Evolutionary conservation across 495 filamentous ascomycete species (phyloP).

Genomic region (Tricharina praecox): DNA sequence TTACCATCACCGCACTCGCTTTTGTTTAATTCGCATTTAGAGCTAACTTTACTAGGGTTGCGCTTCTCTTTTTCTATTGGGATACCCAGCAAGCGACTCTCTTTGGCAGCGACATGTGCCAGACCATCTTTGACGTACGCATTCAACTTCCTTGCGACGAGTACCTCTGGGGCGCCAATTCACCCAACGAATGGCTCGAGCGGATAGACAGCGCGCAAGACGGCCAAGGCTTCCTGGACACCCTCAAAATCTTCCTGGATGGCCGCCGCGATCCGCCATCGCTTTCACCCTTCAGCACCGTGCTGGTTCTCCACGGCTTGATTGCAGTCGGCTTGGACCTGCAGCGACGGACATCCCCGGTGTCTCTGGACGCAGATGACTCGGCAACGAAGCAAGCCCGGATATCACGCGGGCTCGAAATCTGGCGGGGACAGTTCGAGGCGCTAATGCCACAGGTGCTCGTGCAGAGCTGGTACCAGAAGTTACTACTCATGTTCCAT

Average conservation of each 20-base stretch:
- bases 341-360: slow-evolving; percentile 19
- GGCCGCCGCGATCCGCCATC: slow-evolving; percentile 13
- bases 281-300: slow-evolving; percentile 21
- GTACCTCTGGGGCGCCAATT: slow-evolving; percentile 22
- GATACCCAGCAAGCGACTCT: slow-evolving; percentile 25
- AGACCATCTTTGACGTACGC: slow-evolving; percentile 22
- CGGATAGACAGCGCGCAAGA: slow-evolving; percentile 19
- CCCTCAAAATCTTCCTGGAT: slow-evolving; percentile 23
- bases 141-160: slow-evolving; percentile 24
- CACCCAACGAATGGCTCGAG: slow-evolving; percentile 22
- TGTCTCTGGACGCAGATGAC: slow-evolving; percentile 17
- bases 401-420: slow-evolving; percentile 20
- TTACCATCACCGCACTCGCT: not conserved
- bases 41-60: slow-evolving; percentile 20
- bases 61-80: slow-evolving; percentile 25
- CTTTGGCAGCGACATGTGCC: slow-evolving; percentile 24
- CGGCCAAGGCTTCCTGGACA: slow-evolving; percentile 18
- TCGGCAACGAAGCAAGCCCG: slow-evolving; percentile 19
- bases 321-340: slow-evolving; percentile 26
- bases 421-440: slow-evolving; percentile 24
- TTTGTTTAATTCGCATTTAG: no score
- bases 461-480: slow-evolving; percentile 19
- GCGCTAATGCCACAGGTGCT: slow-evolving; percentile 23
- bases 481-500: slow-evolving; percentile 26
- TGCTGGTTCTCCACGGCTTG: slow-evolving; percentile 24